Base-by-base conservation (phyloP, 1,284 basidiomycete genomes). In the Porogramme epimiltina region DNA sequence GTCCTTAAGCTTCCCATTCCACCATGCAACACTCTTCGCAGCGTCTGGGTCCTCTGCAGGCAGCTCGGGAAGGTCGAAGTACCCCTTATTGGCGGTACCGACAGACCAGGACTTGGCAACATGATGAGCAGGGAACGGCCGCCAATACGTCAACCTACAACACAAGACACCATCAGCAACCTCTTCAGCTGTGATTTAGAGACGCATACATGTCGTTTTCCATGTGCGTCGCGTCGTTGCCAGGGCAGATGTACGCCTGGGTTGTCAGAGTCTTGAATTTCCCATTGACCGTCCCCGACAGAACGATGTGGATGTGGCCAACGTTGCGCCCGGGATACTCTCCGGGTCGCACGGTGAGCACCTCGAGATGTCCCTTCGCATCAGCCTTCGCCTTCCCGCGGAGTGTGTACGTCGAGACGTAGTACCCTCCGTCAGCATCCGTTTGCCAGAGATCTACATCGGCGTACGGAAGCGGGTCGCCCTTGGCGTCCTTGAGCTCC, bases 371-470 rank as follows among this genome's bases (percentile, higher is more conserved):
- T 2, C 67, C 67, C n/a, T 64, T 24, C 2, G 51, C 54, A 40
- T 67, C 64, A 11, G 67, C 63, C 6, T 40, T 56, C 19, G 62
- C 46, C 20, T 52, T 63, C 33, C 67, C 67, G 44, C 66, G 66
- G 19, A 67, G 59, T 2, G 52, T 59, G 51, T 64, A 69, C 1
- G 54, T 51, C 19, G 42, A 39, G 49, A 62, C 60, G 42, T 57
- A 63, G 54, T 68, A 69, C 4, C 33, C 31, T 10, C 66, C 66
- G 9, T 50, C 41, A 18, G 47, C 48, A 47, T 63, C 57, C 3
- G 67, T 64, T 25, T 68, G 66, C 67, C 67, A 69, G 60, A 56
- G 56, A 51, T 67, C 64, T 40, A 69, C 22, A 4, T 19, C 37
- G 2, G 61, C 64, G 43, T 60, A 43, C 13, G 62, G 55, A 3